Evolutionary conservation across 2,329 filamentous ascomycete species (phyloP), one percentile per base, ranked within the genome.

Genomic region (Plectosphaerella sp.): DNA sequence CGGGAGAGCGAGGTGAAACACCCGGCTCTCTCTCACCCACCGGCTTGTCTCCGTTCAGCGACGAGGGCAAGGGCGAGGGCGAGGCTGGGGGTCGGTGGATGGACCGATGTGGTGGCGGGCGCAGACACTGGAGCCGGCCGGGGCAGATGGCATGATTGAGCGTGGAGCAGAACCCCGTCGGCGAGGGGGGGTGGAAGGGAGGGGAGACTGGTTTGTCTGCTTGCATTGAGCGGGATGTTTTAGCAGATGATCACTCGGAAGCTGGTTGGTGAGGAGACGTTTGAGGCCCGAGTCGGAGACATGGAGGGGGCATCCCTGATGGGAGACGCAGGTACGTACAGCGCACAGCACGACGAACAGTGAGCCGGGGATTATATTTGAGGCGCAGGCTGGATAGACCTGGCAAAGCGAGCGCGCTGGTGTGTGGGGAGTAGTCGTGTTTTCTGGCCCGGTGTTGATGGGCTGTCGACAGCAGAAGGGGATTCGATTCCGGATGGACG

Each of bases 81-180:
- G 15, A 18, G 37, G 14, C 15, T 41, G 37, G 16, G n/a, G 4
- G n/a, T n/a, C 16, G 41, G n/a, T 43, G 5, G 18, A 20, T 22
- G 41, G 41, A 18, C 41, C 11, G 37, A 41, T 41, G 28, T 33
- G 11, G 11, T 33, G 28, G 28, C 28, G 28, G 28, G 28, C 28
- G 28, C 28, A 33, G 28, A 33, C 37, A 41, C 15, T n/a, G 37
- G 37, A 41, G 49, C 28, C 54, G 54, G 67, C 62, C 62, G 61
- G 62, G 66, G 67, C 70, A 66, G 65, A 62, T 71, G 61, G 69
- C 70, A 72, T 72, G 67, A 65, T 72, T 64, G 62, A 59, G 55
- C 52, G 49, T 54, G 48, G 54, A 51, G 52, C 46, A 46, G 41
- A 3, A 16, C 41, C n/a, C n/a, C 41, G 16, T 12, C 41, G 41